Conservation (phyloP, 23 red algal genomes). For the Gracilaria vermiculophylla region DNA sequence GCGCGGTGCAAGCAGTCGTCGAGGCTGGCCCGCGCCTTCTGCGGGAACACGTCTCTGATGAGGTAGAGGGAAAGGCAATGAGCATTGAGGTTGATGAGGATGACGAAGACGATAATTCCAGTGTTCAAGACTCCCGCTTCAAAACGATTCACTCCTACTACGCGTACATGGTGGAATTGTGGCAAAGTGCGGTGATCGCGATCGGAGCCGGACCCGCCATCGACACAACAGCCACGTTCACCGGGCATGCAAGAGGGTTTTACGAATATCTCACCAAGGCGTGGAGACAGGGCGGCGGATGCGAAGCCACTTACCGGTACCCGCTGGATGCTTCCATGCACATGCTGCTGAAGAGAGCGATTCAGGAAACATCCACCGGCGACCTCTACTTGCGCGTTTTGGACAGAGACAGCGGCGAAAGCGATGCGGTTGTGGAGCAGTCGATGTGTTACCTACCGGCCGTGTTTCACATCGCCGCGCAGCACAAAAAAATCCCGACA, state of each 20-base stretch:
- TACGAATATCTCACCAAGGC: slow-evolving; percentile 76
- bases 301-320: slow-evolving; percentile 44
- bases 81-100: slow-evolving; percentile 8
- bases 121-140: neutral
- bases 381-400: slow-evolving; percentile 25
- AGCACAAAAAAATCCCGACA: slow-evolving; percentile 30
- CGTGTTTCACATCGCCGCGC: slow-evolving; percentile 45
- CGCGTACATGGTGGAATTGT: slow-evolving; percentile 58
- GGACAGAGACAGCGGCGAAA: neutral
- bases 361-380: slow-evolving; percentile 19
- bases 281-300: slow-evolving; percentile 68
- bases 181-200: slow-evolving; percentile 23
- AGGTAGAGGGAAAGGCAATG: neutral
- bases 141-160: slow-evolving; percentile 45
- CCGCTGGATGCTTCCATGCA: slow-evolving; percentile 56
- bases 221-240: slow-evolving; percentile 32
- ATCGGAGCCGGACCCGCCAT: slow-evolving; percentile 37
- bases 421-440: slow-evolving; percentile 24
- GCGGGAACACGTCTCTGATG: slow-evolving; percentile 32
- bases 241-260: slow-evolving; percentile 40
- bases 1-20: slow-evolving; percentile 44
- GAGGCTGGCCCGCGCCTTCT: slow-evolving; percentile 40
- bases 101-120: neutral
- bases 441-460: slow-evolving; percentile 72
- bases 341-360: slow-evolving; percentile 37